These are phyloP conservation scores for Cyclotella choctawhatcheeana DNA, from an alignment of 108 stramenopile species.

Conservation along the genomic window DNA sequence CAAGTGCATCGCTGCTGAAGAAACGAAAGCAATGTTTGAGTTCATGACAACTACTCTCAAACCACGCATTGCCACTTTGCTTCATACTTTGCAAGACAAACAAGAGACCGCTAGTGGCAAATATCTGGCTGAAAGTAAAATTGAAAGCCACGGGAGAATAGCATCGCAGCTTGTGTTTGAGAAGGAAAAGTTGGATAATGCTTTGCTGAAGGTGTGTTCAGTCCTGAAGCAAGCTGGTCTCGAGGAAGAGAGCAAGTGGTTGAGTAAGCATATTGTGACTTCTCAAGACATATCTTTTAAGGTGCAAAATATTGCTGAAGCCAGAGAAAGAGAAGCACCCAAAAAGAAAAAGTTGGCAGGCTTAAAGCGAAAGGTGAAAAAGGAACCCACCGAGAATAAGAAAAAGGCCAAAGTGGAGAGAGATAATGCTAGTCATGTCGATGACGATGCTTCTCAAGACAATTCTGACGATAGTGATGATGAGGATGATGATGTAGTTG, in stretches of 20 bases:
- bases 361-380: conserved; percentile 36
- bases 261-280: conserved; percentile 40
- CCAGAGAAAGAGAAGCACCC: conserved; percentile 46
- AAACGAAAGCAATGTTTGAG: conserved; percentile 32
- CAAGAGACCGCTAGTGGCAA: conserved; percentile 40
- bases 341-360: conserved; percentile 34
- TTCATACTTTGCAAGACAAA: conserved; percentile 40
- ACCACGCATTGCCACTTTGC: conserved; percentile 33
- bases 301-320: conserved; percentile 29
- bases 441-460: conserved; percentile 13
- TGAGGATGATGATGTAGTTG: conserved; percentile 23
- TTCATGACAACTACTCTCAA: conserved; percentile 29
- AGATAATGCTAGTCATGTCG: conserved; percentile 18
- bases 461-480: conserved; percentile 20
- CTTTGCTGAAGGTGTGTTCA: conserved; percentile 38
- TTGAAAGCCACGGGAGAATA: conserved; percentile 47
- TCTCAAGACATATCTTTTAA: conserved; percentile 35
- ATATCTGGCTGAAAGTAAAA: conserved; percentile 49
- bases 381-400: conserved; percentile 19
- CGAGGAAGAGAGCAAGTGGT: conserved; percentile 40
- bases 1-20: conserved; percentile 18
- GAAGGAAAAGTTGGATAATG: conserved; percentile 53
- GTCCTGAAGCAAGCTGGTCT: conserved; percentile 40
- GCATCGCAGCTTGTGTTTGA: conserved; percentile 51
- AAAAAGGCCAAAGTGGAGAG: conserved; percentile 14